A percentile compares a stretch with the other conserved stretches of the same genome.
These are phyloP conservation scores for Chlorociboria aeruginascens DNA, from an alignment of 495 filamentous ascomycete species.

Conservation along the genomic window DNA sequence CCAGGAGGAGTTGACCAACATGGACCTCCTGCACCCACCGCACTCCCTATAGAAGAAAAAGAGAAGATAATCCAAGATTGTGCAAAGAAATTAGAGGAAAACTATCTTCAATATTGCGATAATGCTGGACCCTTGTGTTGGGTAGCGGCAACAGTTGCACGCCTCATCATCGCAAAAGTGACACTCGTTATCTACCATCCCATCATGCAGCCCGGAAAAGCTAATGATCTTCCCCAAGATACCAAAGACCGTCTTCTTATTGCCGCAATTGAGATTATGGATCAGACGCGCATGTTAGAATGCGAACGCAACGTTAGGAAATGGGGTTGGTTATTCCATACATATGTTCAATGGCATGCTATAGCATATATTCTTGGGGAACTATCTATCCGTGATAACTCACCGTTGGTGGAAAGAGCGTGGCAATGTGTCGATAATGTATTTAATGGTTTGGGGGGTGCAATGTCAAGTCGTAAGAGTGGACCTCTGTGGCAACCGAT, in stretches of 20 bases:
- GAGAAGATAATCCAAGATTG: slow-evolving; percentile 51
- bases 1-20: neutral
- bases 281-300: slow-evolving; percentile 54
- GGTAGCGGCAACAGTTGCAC: slow-evolving; percentile 54
- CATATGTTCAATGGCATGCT: slow-evolving; percentile 74
- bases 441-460: slow-evolving; percentile 41
- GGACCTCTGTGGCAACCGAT: slow-evolving; percentile 66
- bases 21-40: neutral
- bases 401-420: slow-evolving; percentile 57
- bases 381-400: slow-evolving; percentile 51
- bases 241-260: slow-evolving; percentile 65
- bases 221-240: slow-evolving; percentile 37
- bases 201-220: slow-evolving; percentile 13
- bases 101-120: slow-evolving; percentile 52
- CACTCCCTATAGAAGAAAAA: slow-evolving; percentile 39
- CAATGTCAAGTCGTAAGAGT: slow-evolving; percentile 38
- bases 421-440: slow-evolving; percentile 62
- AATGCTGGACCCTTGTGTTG: slow-evolving; percentile 51
- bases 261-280: slow-evolving; percentile 62
- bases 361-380: slow-evolving; percentile 68
- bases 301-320: slow-evolving; percentile 46
- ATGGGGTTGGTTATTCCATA: slow-evolving; percentile 75
- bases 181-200: slow-evolving; percentile 33
- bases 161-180: slow-evolving; percentile 27
- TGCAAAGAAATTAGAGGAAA: slow-evolving; percentile 50